A percentile compares a stretch with the other conserved stretches of the same genome.
Conservation (phyloP, 139 green algal species). For the Eudorina sp. region DNA sequence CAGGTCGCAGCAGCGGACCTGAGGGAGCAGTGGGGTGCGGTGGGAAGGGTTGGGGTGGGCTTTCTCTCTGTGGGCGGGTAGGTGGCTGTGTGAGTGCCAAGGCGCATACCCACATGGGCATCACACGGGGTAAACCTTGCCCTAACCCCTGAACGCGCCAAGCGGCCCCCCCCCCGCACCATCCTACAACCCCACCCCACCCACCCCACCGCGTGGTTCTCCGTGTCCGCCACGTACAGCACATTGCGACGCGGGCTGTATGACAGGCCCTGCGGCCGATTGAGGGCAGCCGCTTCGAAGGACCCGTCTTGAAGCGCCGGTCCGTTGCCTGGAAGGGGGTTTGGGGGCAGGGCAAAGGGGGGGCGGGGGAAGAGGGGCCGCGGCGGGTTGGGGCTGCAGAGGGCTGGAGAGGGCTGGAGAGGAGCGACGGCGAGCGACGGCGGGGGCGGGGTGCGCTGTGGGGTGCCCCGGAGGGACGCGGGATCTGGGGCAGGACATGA, state of each 20-base stretch:
- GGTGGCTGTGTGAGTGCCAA: too few relatives aligned
- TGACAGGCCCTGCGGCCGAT: constrained; percentile 64
- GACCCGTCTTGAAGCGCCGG: constrained; percentile 74
- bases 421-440: too few relatives aligned
- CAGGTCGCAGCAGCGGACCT: constrained; percentile 33
- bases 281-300: constrained; percentile 69
- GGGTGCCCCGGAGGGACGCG: too few relatives aligned
- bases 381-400: background rate
- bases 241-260: constrained; percentile 21
- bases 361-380: background rate
- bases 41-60: background rate
- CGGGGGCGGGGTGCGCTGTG: too few relatives aligned
- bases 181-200: too few relatives aligned
- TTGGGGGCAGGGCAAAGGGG: background rate
- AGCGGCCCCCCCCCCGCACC: too few relatives aligned
- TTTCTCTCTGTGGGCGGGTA: too few relatives aligned
- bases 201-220: constrained; percentile 79
- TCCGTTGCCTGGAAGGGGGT: constrained; percentile 62
- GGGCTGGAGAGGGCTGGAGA: too few relatives aligned
- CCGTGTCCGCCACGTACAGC: constrained; percentile 73
- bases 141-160: too few relatives aligned
- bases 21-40: background rate
- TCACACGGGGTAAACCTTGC: too few relatives aligned
- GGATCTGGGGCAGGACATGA: too few relatives aligned
- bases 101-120: too few relatives aligned